A percentile compares a stretch with the other conserved stretches of the same genome.
Evolutionary conservation across 2,329 filamentous ascomycete species (phyloP).

Genomic region (Penicillium sp.): DNA sequence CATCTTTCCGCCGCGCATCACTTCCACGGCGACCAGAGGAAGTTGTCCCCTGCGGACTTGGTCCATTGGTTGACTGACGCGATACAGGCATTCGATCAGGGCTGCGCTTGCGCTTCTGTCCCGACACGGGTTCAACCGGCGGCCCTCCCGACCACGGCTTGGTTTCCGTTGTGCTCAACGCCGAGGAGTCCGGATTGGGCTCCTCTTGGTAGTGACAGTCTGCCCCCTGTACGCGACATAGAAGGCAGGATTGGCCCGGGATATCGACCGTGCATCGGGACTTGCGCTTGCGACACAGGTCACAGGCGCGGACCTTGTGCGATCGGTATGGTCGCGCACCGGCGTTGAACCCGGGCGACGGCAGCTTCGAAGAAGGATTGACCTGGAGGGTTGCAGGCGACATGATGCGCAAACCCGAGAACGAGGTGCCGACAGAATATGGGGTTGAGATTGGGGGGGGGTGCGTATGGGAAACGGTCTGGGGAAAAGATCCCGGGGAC

Average conservation of each 20-base stretch:
- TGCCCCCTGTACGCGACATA: constrained; percentile 64
- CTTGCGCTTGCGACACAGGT: constrained; percentile 65
- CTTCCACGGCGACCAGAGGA: constrained; percentile 37
- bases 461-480: constrained; percentile 18
- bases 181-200: constrained; percentile 33
- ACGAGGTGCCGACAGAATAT: constrained; percentile 14
- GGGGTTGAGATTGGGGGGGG: constrained; percentile 6
- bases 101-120: constrained; percentile 47
- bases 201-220: constrained; percentile 62
- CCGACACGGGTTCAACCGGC: constrained; percentile 33
- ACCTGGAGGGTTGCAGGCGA: constrained; percentile 39
- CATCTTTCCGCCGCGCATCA: constrained; percentile 41
- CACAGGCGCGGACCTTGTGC: constrained; percentile 66
- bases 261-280: constrained; percentile 66
- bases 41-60: constrained; percentile 33
- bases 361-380: constrained; percentile 41
- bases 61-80: constrained; percentile 34
- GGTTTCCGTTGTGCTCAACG: constrained; percentile 35
- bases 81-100: constrained; percentile 36
- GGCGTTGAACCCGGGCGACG: constrained; percentile 47
- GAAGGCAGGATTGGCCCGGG: constrained; percentile 59
- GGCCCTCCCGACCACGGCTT: constrained; percentile 39
- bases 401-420: constrained; percentile 38
- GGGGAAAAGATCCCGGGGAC: constrained; percentile 25
- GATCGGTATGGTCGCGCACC: constrained; percentile 64